phyloP scores from a whole-genome alignment of 257 asterid genomes.

The Orobanche coerulescens region DNA sequence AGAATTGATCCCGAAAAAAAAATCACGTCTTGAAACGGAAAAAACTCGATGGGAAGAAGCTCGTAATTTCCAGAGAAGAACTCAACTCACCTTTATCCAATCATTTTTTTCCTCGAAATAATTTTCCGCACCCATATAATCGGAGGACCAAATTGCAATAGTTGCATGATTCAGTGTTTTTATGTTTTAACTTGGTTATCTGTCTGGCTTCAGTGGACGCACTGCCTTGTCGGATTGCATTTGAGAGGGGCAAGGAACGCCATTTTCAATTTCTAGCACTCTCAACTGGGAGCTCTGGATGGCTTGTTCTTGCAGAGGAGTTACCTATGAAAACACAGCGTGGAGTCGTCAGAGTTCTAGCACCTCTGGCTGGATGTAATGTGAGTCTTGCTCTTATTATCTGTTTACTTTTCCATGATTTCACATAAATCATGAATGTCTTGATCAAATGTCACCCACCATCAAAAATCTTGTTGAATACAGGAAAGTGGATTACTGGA shows the following conservation, averaged over 20 bases:
- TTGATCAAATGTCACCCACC: too few species aligned
- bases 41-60: too few species aligned
- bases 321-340: slow-evolving; percentile 37
- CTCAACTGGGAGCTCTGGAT: slow-evolving; percentile 70
- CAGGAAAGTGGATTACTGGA: neutral
- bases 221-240: slow-evolving; percentile 90
- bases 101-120: neutral
- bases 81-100: too few species aligned
- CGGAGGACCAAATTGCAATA: neutral
- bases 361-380: slow-evolving; percentile 91
- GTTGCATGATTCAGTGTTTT: slow-evolving; percentile 7
- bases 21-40: neutral
- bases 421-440: neutral
- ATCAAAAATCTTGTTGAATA: neutral
- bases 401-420: neutral
- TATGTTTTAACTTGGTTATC: slow-evolving; percentile 22
- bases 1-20: neutral
- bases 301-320: slow-evolving; percentile 89
- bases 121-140: neutral
- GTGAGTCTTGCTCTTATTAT: slow-evolving; percentile 40
- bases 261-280: slow-evolving; percentile 66
- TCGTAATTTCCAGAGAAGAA: too few species aligned
- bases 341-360: slow-evolving; percentile 75
- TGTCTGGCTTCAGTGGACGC: slow-evolving; percentile 51
- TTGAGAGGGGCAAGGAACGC: slow-evolving; percentile 96